phyloP scores from a whole-genome alignment of 805 yeast species.

The Saccharomyces jurei region DNA sequence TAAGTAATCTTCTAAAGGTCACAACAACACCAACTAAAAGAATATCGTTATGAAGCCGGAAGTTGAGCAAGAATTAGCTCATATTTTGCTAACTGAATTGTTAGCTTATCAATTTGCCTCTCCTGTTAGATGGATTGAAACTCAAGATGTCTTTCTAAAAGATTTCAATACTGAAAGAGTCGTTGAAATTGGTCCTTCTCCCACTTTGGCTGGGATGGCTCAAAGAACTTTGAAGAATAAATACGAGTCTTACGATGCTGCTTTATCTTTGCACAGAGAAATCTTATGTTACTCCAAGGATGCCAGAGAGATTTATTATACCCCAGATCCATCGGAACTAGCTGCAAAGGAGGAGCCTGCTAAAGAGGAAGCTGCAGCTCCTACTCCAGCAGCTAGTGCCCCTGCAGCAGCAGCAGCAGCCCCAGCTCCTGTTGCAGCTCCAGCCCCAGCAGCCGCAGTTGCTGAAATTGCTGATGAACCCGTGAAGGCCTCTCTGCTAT shows the following conservation, averaged over 20 bases:
- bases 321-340: slow-evolving; percentile 58
- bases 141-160: slow-evolving; percentile 94
- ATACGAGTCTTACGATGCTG: slow-evolving; percentile 96
- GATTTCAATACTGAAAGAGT: slow-evolving; percentile 94
- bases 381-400: slow-evolving; percentile 26
- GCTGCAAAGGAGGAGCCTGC: slow-evolving; percentile 28
- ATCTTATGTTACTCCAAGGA: slow-evolving; percentile 93
- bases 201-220: slow-evolving; percentile 98
- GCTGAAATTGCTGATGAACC: slow-evolving; percentile 85
- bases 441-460: slow-evolving; percentile 57
- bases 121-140: slow-evolving; percentile 99
- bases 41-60: slow-evolving; percentile 56
- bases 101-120: slow-evolving; percentile 98
- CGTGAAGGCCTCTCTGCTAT: slow-evolving; percentile 68
- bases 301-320: slow-evolving; percentile 91
- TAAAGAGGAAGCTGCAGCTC: slow-evolving; percentile 19
- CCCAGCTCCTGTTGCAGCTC: slow-evolving; percentile 49
- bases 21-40: neutral
- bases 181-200: slow-evolving; percentile 98
- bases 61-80: slow-evolving; percentile 95
- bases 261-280: slow-evolving; percentile 77
- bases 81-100: slow-evolving; percentile 85
- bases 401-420: slow-evolving; percentile 43
- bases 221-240: slow-evolving; percentile 87
- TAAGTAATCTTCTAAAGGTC: neutral